Percentiles rank a stretch among this genome's conserved stretches.
Conservation (phyloP, 192 early-diverging fungal genomes). For the Pilaira anomala region DNA sequence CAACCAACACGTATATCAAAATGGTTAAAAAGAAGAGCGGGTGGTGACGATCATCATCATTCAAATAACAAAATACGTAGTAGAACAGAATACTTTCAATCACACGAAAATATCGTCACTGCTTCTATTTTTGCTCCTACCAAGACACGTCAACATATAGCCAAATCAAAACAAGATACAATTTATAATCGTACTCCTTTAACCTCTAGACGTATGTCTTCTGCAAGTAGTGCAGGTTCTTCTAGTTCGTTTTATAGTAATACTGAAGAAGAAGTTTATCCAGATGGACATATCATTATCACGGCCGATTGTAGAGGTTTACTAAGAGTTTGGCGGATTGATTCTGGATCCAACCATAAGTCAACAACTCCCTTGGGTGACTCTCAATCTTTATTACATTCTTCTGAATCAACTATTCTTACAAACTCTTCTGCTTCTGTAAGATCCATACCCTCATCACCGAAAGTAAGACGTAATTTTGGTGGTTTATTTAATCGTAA, state of each 20-base stretch:
- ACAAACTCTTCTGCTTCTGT: not conserved
- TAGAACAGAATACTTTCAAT: constrained; percentile 35
- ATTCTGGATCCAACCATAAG: constrained; percentile 33
- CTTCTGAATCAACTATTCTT: too few relatives aligned
- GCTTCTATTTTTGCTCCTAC: constrained; percentile 58
- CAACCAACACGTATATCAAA: constrained; percentile 10
- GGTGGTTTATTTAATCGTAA: not conserved
- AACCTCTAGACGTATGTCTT: not conserved
- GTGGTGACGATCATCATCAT: not conserved
- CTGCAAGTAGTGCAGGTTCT: not conserved
- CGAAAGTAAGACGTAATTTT: constrained; percentile 1
- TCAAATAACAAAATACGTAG: constrained; percentile 12
- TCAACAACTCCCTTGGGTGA: not conserved
- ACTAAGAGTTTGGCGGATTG: constrained; percentile 65
- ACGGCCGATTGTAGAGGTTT: constrained; percentile 57
- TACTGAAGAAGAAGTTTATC: constrained; percentile 20
- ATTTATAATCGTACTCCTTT: constrained; percentile 34
- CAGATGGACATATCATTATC: constrained; percentile 57
- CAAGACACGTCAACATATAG: constrained; percentile 55
- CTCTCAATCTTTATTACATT: too few relatives aligned
- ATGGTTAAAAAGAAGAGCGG: constrained; percentile 26
- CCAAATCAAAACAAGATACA: constrained; percentile 43
- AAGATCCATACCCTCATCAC: constrained; percentile 4
- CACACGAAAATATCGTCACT: constrained; percentile 54
- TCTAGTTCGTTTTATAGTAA: not conserved